These are phyloP conservation scores for Cordyceps cicadae DNA, from an alignment of 2,329 filamentous ascomycete genomes.

Conservation along the genomic window DNA sequence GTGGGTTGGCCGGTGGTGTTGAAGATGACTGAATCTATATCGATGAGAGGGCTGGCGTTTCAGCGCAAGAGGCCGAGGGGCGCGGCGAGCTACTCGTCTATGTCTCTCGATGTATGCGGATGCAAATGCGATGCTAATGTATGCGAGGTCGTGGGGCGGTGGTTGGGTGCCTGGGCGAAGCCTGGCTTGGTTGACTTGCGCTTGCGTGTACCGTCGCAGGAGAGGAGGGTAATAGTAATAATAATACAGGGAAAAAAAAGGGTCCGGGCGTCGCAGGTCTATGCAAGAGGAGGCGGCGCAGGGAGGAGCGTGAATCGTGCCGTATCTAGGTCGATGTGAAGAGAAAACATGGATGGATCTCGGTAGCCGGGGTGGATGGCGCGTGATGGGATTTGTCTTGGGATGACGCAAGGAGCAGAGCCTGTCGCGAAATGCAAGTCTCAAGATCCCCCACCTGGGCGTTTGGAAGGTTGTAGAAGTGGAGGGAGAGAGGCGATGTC, in stretches of 20 bases:
- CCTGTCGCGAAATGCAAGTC: constrained; percentile 7
- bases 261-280: neutral
- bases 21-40: neutral
- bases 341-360: constrained; percentile 5
- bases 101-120: neutral
- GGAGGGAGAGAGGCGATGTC: neutral
- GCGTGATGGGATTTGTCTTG: constrained; percentile 1
- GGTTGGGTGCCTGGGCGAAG: constrained; percentile 1
- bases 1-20: neutral
- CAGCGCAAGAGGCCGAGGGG: neutral
- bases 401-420: constrained; percentile 10
- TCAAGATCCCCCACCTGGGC: neutral
- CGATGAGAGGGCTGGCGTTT: neutral
- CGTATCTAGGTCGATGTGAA: neutral
- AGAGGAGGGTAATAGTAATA: neutral
- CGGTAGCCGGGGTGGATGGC: neutral
- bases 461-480: constrained; percentile 6
- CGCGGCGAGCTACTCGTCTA: neutral
- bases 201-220: neutral
- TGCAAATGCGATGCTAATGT: neutral
- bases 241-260: neutral
- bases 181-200: neutral
- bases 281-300: constrained; percentile 1
- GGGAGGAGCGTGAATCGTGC: neutral
- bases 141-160: constrained; percentile 3